Percentiles rank a stretch among this genome's conserved stretches.
These are phyloP conservation scores for Colletotrichum sp. DNA, from an alignment of 2,329 filamentous ascomycete species.

Conservation along the genomic window DNA sequence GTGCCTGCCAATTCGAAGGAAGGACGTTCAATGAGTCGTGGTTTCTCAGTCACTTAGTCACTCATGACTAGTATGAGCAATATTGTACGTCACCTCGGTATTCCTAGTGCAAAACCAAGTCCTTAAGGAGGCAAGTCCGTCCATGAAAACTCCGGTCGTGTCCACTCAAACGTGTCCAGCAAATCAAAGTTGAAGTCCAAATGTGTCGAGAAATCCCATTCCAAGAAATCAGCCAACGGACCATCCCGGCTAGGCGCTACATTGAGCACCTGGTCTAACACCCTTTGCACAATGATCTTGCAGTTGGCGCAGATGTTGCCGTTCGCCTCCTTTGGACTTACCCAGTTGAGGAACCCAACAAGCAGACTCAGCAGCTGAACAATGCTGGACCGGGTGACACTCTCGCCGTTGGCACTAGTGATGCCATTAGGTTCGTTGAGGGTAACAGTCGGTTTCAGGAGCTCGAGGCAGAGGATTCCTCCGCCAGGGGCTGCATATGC, in stretches of 20 bases:
- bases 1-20: not conserved
- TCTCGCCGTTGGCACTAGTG: slow-evolving; percentile 28
- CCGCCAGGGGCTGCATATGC: slow-evolving; percentile 53
- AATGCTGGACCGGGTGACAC: slow-evolving; percentile 50
- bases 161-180: slow-evolving; percentile 55
- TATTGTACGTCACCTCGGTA: not conserved
- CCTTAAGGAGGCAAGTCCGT: not conserved
- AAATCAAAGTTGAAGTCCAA: slow-evolving; percentile 51
- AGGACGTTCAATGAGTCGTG: not conserved
- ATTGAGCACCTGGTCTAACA: slow-evolving; percentile 55
- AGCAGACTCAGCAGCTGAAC: slow-evolving; percentile 58
- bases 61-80: not conserved
- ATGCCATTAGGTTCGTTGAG: slow-evolving; percentile 27
- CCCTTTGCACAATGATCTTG: slow-evolving; percentile 52
- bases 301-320: slow-evolving; percentile 49
- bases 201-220: slow-evolving; percentile 36
- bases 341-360: slow-evolving; percentile 56
- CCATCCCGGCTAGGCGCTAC: slow-evolving; percentile 25
- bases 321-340: slow-evolving; percentile 51
- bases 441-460: slow-evolving; percentile 38
- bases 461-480: slow-evolving; percentile 55
- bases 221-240: slow-evolving; percentile 23
- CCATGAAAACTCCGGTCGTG: slow-evolving; percentile 29
- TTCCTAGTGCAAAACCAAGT: not conserved
- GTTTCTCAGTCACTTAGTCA: not conserved